These are phyloP conservation scores for Verticillium klebahnii DNA, from an alignment of 2,329 filamentous ascomycete genomes.

Conservation along the genomic window DNA sequence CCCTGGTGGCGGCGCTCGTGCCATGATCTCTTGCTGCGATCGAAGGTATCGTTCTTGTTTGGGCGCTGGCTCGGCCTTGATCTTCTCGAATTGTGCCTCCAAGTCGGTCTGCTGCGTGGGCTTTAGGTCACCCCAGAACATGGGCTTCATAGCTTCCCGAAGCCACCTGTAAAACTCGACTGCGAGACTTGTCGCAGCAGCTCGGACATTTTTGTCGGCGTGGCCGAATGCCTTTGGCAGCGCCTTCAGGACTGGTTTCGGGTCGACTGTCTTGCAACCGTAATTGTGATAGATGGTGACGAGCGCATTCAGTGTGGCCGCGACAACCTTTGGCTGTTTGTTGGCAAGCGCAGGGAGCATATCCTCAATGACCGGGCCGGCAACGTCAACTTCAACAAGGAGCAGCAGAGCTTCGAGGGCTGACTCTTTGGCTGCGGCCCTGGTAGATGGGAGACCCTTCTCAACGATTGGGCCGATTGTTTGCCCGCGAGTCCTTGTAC, in stretches of 20 bases:
- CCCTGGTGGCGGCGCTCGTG: constrained; percentile 58
- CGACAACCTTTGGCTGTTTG: constrained; percentile 87
- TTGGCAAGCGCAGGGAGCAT: constrained; percentile 76
- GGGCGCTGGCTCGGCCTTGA: constrained; percentile 80
- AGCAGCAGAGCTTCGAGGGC: constrained; percentile 82
- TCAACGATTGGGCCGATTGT: constrained; percentile 80
- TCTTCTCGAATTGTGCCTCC: constrained; percentile 88
- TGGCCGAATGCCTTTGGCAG: constrained; percentile 91
- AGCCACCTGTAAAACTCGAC: constrained; percentile 97
- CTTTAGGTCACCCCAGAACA: constrained; percentile 95
- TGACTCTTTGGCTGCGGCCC: constrained; percentile 83
- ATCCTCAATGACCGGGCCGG: constrained; percentile 85
- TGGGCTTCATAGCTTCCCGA: constrained; percentile 94
- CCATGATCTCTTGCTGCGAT: constrained; percentile 81
- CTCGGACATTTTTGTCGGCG: constrained; percentile 96
- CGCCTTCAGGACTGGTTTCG: constrained; percentile 83
- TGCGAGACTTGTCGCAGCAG: constrained; percentile 84
- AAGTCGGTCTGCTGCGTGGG: constrained; percentile 92
- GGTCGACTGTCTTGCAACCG: constrained; percentile 89
- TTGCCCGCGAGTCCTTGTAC: constrained; percentile 68
- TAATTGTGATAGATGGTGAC: constrained; percentile 88
- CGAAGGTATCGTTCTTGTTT: constrained; percentile 88
- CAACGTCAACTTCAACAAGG: constrained; percentile 83
- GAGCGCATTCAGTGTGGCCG: constrained; percentile 66
- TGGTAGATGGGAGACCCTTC: constrained; percentile 83